Conservation (phyloP, 495 filamentous ascomycete genomes). For the Penicillium ucsense region DNA sequence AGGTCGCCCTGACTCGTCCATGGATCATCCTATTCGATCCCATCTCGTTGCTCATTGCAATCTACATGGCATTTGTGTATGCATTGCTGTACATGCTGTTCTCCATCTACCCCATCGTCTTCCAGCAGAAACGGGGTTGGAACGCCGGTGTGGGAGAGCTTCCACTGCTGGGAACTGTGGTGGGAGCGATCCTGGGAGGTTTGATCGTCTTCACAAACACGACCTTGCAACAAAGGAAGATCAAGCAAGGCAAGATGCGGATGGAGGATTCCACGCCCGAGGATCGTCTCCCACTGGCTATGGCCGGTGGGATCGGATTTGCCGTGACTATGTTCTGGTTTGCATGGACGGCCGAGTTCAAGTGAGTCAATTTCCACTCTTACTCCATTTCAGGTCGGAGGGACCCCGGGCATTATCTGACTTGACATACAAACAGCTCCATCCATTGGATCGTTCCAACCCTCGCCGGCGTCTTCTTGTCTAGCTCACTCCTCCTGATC, state of each 20-base stretch:
- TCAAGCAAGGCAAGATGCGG: conserved; percentile 23
- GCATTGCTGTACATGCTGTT: conserved; percentile 46
- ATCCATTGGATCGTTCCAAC: conserved; percentile 42
- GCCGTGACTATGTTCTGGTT: conserved; percentile 47
- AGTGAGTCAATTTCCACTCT: conserved; percentile 9
- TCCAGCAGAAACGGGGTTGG: conserved; percentile 40
- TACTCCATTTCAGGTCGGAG: background rate
- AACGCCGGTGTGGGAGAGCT: conserved; percentile 39
- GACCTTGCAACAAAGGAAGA: conserved; percentile 16
- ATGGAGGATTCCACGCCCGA: conserved; percentile 29
- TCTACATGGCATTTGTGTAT: conserved; percentile 46
- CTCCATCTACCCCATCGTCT: conserved; percentile 11
- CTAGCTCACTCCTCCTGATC: conserved; percentile 24
- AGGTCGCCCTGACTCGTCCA: conserved; percentile 40
- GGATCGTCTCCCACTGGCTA: conserved; percentile 40
- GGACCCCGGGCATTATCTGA: conserved; percentile 5
- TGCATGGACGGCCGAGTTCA: conserved; percentile 41
- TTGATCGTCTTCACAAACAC: conserved; percentile 28
- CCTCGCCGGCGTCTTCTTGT: conserved; percentile 28
- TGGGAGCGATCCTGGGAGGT: conserved; percentile 35
- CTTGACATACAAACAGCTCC: conserved; percentile 9
- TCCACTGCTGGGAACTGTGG: conserved; percentile 40
- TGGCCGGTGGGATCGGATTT: conserved; percentile 48
- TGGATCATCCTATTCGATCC: conserved; percentile 37
- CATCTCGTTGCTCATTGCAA: conserved; percentile 35